These are phyloP conservation scores for Polysphondylium violaceum DNA, from an alignment of 78 protist species.

Conservation along the genomic window DNA sequence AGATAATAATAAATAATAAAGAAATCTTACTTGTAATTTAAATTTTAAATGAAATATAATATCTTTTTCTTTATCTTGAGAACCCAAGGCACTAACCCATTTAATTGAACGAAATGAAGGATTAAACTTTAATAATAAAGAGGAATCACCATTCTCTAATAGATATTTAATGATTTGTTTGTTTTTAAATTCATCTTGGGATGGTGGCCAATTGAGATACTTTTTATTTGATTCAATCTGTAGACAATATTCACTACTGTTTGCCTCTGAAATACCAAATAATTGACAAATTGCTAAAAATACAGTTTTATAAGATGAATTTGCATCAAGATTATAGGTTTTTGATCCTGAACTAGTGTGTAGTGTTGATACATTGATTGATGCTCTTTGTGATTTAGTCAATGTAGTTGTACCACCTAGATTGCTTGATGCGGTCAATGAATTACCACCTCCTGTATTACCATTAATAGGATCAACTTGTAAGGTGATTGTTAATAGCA, in stretches of 20 bases:
- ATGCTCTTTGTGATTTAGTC: not conserved
- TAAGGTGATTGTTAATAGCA: conserved; percentile 59
- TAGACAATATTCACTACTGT: not conserved
- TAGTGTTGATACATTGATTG: conserved; percentile 26
- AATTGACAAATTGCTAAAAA: conserved; percentile 55
- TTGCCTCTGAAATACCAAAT: conserved; percentile 27
- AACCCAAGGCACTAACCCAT: conserved; percentile 60
- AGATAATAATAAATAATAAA: not conserved
- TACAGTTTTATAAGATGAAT: conserved; percentile 52
- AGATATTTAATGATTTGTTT: conserved; percentile 56
- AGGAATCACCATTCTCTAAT: conserved; percentile 45
- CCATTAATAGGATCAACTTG: conserved; percentile 35
- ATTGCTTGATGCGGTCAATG: not conserved
- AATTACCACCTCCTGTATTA: not conserved
- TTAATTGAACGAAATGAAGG: conserved; percentile 37
- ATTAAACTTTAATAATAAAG: conserved; percentile 23
- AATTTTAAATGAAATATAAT: conserved; percentile 65
- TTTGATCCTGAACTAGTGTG: conserved; percentile 23
- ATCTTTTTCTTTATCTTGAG: conserved; percentile 34
- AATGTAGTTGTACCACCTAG: not conserved
- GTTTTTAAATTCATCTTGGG: conserved; percentile 24
- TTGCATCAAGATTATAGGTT: conserved; percentile 42
- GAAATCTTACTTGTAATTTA: conserved; percentile 56
- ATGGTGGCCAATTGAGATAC: conserved; percentile 68
- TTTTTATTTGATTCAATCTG: conserved; percentile 49